Percentiles rank a stretch among this genome's conserved stretches.
phyloP scores from a whole-genome alignment of 306 rosid species.

The Citrullus amarus region DNA sequence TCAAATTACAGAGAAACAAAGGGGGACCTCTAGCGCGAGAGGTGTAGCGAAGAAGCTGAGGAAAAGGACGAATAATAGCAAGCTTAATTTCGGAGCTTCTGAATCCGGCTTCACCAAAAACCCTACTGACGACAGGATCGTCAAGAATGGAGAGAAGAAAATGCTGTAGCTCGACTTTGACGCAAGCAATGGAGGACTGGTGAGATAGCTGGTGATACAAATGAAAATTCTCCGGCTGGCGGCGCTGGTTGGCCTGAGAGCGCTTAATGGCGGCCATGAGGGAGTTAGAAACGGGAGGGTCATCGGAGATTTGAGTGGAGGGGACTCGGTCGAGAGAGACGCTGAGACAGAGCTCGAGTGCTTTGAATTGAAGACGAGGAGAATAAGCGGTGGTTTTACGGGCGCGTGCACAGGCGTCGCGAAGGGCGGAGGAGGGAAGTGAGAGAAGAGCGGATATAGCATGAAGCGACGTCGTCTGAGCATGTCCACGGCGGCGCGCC shows the following conservation, averaged over 20 bases:
- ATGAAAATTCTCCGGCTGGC: slow-evolving; percentile 80
- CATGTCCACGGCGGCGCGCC: slow-evolving; percentile 83
- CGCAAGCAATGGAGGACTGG: slow-evolving; percentile 51
- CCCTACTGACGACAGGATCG: slow-evolving; percentile 93
- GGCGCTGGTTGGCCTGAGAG: slow-evolving; percentile 87
- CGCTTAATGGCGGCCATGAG: slow-evolving; percentile 97
- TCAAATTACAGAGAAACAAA: slow-evolving; percentile 49
- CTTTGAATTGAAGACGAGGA: slow-evolving; percentile 80
- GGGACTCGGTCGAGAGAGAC: slow-evolving; percentile 80
- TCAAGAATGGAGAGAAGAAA: slow-evolving; percentile 71
- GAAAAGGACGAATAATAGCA: slow-evolving; percentile 62
- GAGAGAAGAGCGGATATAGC: slow-evolving; percentile 78
- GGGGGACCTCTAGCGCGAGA: slow-evolving; percentile 57
- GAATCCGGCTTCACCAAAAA: slow-evolving; percentile 90
- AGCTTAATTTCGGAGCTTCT: slow-evolving; percentile 90
- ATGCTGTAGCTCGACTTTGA: slow-evolving; percentile 85
- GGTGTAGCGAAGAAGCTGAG: slow-evolving; percentile 36
- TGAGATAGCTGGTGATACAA: slow-evolving; percentile 47
- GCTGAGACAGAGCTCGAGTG: slow-evolving; percentile 71
- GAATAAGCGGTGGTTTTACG: slow-evolving; percentile 67
- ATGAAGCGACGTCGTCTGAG: slow-evolving; percentile 86
- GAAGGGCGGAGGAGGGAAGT: slow-evolving; percentile 46
- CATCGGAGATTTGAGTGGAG: slow-evolving; percentile 38
- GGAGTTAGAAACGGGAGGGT: slow-evolving; percentile 90
- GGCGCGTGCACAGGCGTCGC: slow-evolving; percentile 80